Percentiles rank a stretch among this genome's conserved stretches.
Conservation (phyloP, 257 asterid genomes). For the Primulina eburnea region DNA sequence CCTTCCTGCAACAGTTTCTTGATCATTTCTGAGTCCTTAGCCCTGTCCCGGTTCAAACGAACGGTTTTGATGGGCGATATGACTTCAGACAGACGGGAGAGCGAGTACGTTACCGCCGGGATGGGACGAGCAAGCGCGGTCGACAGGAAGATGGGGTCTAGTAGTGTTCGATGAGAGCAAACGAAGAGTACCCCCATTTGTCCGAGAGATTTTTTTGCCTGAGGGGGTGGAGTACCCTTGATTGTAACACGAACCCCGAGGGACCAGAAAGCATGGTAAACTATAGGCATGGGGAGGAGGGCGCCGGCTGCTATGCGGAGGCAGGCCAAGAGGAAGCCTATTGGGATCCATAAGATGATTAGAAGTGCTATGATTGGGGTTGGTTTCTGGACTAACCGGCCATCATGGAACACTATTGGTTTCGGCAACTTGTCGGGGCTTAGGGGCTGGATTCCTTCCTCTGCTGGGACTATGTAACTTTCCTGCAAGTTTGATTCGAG, state of each 20-base stretch:
- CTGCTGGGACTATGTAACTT: slow-evolving; percentile 44
- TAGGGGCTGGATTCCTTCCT: slow-evolving; percentile 37
- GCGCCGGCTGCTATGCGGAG: slow-evolving; percentile 61
- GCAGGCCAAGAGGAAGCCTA: slow-evolving; percentile 59
- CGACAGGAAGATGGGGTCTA: slow-evolving; percentile 75
- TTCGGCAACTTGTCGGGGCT: slow-evolving; percentile 51
- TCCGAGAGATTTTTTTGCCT: slow-evolving; percentile 32
- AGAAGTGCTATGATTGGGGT: slow-evolving; percentile 50
- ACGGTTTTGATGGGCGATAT: slow-evolving; percentile 71
- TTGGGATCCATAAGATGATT: slow-evolving; percentile 65
- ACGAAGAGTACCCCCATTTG: slow-evolving; percentile 57
- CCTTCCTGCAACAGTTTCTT: slow-evolving; percentile 46
- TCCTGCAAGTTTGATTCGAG: slow-evolving; percentile 38
- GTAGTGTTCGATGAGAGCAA: slow-evolving; percentile 75
- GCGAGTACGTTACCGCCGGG: slow-evolving; percentile 67
- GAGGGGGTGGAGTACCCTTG: slow-evolving; percentile 72
- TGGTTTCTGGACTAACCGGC: slow-evolving; percentile 68
- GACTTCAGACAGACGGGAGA: slow-evolving; percentile 67
- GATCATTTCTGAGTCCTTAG: slow-evolving; percentile 62
- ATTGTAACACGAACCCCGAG: slow-evolving; percentile 59
- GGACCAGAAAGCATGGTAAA: slow-evolving; percentile 53
- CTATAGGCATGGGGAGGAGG: slow-evolving; percentile 63
- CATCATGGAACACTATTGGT: slow-evolving; percentile 76
- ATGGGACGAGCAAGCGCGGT: slow-evolving; percentile 67
- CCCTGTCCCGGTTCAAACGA: slow-evolving; percentile 57